phyloP scores from a whole-genome alignment of 768 basidiomycete genomes.

The Scleroderma citrinum region DNA sequence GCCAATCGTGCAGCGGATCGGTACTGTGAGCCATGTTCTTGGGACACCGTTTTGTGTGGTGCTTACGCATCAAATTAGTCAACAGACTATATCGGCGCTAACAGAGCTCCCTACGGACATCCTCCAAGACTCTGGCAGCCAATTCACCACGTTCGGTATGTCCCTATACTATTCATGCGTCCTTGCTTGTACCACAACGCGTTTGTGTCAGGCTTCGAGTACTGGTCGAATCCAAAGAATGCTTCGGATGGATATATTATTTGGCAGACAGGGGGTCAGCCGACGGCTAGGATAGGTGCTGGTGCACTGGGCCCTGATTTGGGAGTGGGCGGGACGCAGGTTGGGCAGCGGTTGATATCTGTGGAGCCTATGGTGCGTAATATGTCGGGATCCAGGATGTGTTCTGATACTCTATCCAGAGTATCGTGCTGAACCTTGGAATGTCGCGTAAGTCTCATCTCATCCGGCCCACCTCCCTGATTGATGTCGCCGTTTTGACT shows the following conservation, averaged over 20 bases:
- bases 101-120: conserved; percentile 37
- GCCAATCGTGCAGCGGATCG: neutral
- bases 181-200: too few species aligned
- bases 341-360: conserved; percentile 55
- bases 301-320: conserved; percentile 46
- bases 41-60: neutral
- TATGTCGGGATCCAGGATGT: neutral
- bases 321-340: conserved; percentile 33
- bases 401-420: neutral
- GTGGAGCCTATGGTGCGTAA: conserved; percentile 42
- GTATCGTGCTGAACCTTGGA: conserved; percentile 55
- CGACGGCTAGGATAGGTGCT: conserved; percentile 47
- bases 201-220: conserved; percentile 59
- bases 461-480: conserved; percentile 1
- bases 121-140: conserved; percentile 52
- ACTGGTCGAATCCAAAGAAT: conserved; percentile 55
- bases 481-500: conserved; percentile 2
- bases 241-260: conserved; percentile 58
- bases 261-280: conserved; percentile 62
- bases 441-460: conserved; percentile 41
- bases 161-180: neutral
- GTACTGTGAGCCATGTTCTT: conserved; percentile 1
- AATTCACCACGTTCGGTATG: conserved; percentile 45
- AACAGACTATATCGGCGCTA: conserved; percentile 45
- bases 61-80: conserved; percentile 17